Base-by-base conservation (phyloP, 2,329 filamentous ascomycete species). In the Exophiala aquamarina region DNA sequence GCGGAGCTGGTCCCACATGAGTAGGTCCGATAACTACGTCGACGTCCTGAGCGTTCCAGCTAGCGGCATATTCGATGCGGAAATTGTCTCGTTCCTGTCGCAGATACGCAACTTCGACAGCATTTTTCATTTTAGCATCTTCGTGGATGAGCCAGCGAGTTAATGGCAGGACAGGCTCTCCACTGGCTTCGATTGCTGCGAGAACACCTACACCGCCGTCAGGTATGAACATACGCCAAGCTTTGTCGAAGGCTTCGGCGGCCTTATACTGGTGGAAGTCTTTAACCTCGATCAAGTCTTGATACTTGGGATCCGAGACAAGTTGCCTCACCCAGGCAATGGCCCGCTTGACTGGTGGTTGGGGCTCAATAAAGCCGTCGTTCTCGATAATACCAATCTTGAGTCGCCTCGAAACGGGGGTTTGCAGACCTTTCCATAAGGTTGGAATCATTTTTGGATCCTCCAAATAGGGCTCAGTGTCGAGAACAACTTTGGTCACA, bases 371-470 rank as follows among this genome's bases (percentile, higher is more conserved):
- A 41, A 82, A 71, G 10, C 76, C 79, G 60, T 87, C 85, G 62
- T 84, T 70, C 74, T 76, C 81, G 63, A 87, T 71, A 20, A 87
- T 75, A 3, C 71, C 84, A 43, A 88, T 68, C 33, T 70, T 76
- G 15, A 86, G 63, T 38, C 39, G 34, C 19, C 26, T 64, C 63
- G 4, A 49, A 11, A 42, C 26, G 20, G 59, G 59, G 34, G 54
- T 40, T 15, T 55, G 56, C 5, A 51, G 28, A 13, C 48, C 48
- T 10, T 71, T 64, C 78, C 78, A 82, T 0, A 75, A 73, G 2
- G 80, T 71, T 1, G 75, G 76, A 18, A 52, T 55, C 29, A 77
- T 69, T 28, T 71, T 72, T 1, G 77, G 76, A 44, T 82, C 79
- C 14, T 67, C 57, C 2, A 67, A 61, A 77, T 77, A 82, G 1